Base-by-base conservation (phyloP, 768 basidiomycete genomes). In the Russula earlei region DNA sequence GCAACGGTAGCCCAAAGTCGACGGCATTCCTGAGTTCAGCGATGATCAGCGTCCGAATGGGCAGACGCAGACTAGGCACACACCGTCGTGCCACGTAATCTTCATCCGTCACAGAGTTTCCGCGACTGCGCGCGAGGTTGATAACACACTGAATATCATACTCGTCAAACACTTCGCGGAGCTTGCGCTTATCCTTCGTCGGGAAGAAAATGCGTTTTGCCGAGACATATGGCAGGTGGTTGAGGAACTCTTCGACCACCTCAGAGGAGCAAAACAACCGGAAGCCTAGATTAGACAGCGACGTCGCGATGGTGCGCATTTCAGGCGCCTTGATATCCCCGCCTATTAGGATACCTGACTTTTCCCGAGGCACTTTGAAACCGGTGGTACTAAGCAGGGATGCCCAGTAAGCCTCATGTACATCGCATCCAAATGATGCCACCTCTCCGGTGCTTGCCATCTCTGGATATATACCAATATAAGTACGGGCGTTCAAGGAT, bases 361-460 rank as follows among this genome's bases (percentile, higher is more conserved):
- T 81, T 20, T 83, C 79, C 52, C 77, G 79, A 20, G 96, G 96
- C 49, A 91, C 75, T 71, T 89, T 95, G 80, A 98, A 96, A 15
- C 94, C 94, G 27, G 92, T 99, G 8, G 90, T 93, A 60, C 90
- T 92, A 47, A 92, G 83, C n/a, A 96, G 75, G 2, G 95, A 85
- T 2, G 89, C 84, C 92, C 92, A 93, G 71, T 93, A 94, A 14
- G 95, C 96, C 71, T 99, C 96, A 61, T 94, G 83, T 44, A 98
- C 77, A 66, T 95, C 89, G 64, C 82, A 80, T 33, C 94, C 96
- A 68, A 98, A 99, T 62, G 89, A 84, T 12, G 96, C 96, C 27
- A 99, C 92, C 70, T 99, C 95, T 34, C 95, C 95, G 7, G 95
- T 97, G 66, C 90, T 93, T 3, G 94, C 93, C 95, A 97, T 98